Evolutionary conservation across 2,329 filamentous ascomycete species (phyloP), one percentile per base, ranked within the genome.

Genomic region (Elsinoe ampelina): DNA sequence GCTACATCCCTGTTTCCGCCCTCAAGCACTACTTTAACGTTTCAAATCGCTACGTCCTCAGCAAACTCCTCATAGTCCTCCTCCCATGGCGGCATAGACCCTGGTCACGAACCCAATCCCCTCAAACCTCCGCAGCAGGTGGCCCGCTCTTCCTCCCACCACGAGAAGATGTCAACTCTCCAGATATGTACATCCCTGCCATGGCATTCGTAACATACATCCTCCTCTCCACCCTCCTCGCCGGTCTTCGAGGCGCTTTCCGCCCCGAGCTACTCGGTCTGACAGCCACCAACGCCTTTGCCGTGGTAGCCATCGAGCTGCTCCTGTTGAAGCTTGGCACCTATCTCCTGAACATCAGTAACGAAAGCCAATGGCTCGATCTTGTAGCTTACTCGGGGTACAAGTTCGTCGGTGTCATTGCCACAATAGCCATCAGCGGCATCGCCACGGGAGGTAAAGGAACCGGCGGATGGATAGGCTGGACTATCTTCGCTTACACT

Each of bases 21-120:
- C 80, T 98, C 43, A 98, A 98, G 73, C 93, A 96, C 75, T 98
- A 97, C 80, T 98, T 98, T 77, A 96, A 97, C 74, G 93, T 98
- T 62, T 95, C 91, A 63, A 98, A 98, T 78, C 87, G 83, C 59
- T 98, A 98, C 73, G 93, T 98, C 68, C 79, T 95, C 68, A 89
- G 86, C 74, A 98, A 98, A 74, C 80, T 98, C 58, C 83, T 86
- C 68, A 82, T 98, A 58, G 92, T 98, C 58, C 84, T 98, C 60
- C 95, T 97, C 72, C 93, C 93, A 55, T 98, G 93, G 92, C 82
- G 92, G 64, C 95, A 98, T 73, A 91, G 91, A 75, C 92, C 92
- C 5, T 98, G 93, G 93, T 95, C 89, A 59, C 86, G 95, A 63
- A 90, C 95, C 71, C 89, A 95, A 78, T 78, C 67, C 80, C 85